phyloP scores from a whole-genome alignment of 495 filamentous ascomycete species.

The Amorphotheca resinae region DNA sequence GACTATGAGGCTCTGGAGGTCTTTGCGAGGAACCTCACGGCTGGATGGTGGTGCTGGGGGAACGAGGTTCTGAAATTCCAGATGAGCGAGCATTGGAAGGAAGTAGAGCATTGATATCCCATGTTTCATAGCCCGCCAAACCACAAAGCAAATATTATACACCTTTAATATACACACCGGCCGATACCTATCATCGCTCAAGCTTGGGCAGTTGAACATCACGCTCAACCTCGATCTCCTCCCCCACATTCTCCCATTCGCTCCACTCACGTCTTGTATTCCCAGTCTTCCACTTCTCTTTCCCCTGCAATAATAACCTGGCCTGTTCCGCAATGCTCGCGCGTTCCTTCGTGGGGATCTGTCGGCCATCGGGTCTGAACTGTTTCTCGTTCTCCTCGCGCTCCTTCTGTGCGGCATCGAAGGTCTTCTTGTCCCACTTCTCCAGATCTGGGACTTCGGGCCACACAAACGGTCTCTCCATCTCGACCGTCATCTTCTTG shows the following conservation, averaged over 20 bases:
- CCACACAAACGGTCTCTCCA: constrained; percentile 75
- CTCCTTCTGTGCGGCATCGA: constrained; percentile 27
- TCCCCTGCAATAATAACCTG: constrained; percentile 38
- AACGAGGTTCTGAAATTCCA: constrained; percentile 80
- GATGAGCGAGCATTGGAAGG: constrained; percentile 51
- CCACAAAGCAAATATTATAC: not conserved
- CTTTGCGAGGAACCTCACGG: constrained; percentile 75
- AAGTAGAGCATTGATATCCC: constrained; percentile 5
- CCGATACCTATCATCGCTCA: not conserved
- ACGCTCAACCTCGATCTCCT: constrained; percentile 8
- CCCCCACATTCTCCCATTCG: constrained; percentile 15
- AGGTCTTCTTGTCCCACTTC: constrained; percentile 39
- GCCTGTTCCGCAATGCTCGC: constrained; percentile 39
- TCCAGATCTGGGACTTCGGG: constrained; percentile 49
- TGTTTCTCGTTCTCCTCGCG: constrained; percentile 19
- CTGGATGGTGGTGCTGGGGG: constrained; percentile 84
- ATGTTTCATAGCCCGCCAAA: not conserved
- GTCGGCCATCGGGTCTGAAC: constrained; percentile 19
- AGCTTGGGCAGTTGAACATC: constrained; percentile 12
- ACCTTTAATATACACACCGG: constrained; percentile 8
- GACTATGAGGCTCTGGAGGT: constrained; percentile 62
- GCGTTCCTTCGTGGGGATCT: constrained; percentile 24
- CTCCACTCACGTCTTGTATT: constrained; percentile 15
- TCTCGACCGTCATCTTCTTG: constrained; percentile 88
- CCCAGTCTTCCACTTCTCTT: constrained; percentile 26